phyloP scores from a whole-genome alignment of 345 rosid genomes.

The Camelina sativa region DNA sequence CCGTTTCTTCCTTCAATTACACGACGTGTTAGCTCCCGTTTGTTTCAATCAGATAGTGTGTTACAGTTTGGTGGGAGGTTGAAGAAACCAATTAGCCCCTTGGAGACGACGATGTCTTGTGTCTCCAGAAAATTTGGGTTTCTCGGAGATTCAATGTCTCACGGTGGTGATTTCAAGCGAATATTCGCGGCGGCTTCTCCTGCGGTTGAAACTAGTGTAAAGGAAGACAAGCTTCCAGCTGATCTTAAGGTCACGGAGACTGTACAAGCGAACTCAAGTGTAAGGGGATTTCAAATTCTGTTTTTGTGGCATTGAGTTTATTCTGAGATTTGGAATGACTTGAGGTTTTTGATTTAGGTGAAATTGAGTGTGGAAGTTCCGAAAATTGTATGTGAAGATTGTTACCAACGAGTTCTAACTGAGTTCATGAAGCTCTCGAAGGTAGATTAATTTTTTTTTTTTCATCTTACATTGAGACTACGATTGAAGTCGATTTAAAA shows the following conservation, averaged over 20 bases:
- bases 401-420: slow-evolving; percentile 67
- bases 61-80: slow-evolving; percentile 41
- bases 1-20: slow-evolving; percentile 28
- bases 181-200: slow-evolving; percentile 47
- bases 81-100: slow-evolving; percentile 37
- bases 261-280: slow-evolving; percentile 68
- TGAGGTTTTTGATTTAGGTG: slow-evolving; percentile 48
- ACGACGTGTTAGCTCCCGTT: slow-evolving; percentile 25
- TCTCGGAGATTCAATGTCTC: background rate
- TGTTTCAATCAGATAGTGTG: slow-evolving; percentile 27
- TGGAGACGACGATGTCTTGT: slow-evolving; percentile 35
- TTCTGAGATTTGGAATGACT: slow-evolving; percentile 5
- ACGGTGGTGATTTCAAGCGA: slow-evolving; percentile 21
- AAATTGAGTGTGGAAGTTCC: slow-evolving; percentile 83
- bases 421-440: slow-evolving; percentile 78
- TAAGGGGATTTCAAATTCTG: slow-evolving; percentile 47
- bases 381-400: slow-evolving; percentile 68
- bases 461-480: background rate
- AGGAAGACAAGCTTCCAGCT: slow-evolving; percentile 72
- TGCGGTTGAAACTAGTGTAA: slow-evolving; percentile 48
- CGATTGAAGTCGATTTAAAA: no score
- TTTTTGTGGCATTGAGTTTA: background rate
- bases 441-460: slow-evolving; percentile 45
- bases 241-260: slow-evolving; percentile 65
- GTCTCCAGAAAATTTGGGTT: slow-evolving; percentile 48